Conservation (phyloP, 106 monocot genomes). For the Apostasia shenzhenica region DNA sequence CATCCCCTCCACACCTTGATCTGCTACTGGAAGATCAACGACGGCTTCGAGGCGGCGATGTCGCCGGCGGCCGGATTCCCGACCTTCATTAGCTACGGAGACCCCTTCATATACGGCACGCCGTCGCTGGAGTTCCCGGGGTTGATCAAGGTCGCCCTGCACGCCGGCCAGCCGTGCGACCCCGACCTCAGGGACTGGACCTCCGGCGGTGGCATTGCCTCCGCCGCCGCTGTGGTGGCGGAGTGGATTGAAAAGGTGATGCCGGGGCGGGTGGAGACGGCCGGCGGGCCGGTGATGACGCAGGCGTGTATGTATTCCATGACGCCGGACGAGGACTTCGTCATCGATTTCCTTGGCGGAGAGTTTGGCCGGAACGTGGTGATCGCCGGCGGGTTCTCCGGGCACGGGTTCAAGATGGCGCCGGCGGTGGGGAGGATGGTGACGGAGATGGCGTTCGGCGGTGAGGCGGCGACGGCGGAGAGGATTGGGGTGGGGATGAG, state of each 20-base stretch:
- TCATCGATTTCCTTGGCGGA: slow-evolving; percentile 74
- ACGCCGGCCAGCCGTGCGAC: slow-evolving; percentile 61
- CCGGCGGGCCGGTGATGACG: slow-evolving; percentile 34
- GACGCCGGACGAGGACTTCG: slow-evolving; percentile 81
- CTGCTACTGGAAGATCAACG: slow-evolving; percentile 74
- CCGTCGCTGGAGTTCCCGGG: slow-evolving; percentile 85
- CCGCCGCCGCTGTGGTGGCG: too few relatives aligned
- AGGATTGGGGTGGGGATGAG: slow-evolving; percentile 33
- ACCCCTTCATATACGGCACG: slow-evolving; percentile 68
- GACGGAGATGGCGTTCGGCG: slow-evolving; percentile 49
- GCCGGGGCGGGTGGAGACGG: slow-evolving; percentile 37
- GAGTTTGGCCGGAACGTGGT: slow-evolving; percentile 75
- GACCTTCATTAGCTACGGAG: slow-evolving; percentile 74
- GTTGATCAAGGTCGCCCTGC: slow-evolving; percentile 69
- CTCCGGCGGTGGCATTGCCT: slow-evolving; percentile 8
- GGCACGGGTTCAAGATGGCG: slow-evolving; percentile 99
- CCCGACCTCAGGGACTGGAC: slow-evolving; percentile 66
- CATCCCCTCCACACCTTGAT: slow-evolving; percentile 58
- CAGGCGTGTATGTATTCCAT: slow-evolving; percentile 94
- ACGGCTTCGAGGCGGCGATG: slow-evolving; percentile 21
- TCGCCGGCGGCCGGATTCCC: slow-evolving; percentile 55
- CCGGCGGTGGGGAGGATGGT: slow-evolving; percentile 66
- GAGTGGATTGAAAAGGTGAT: slow-evolving; percentile 52
- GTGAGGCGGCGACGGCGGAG: slow-evolving; percentile 12
- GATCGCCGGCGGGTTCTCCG: slow-evolving; percentile 84